phyloP scores from a whole-genome alignment of 1,284 basidiomycete species.

The Papiliotrema flavescens region DNA sequence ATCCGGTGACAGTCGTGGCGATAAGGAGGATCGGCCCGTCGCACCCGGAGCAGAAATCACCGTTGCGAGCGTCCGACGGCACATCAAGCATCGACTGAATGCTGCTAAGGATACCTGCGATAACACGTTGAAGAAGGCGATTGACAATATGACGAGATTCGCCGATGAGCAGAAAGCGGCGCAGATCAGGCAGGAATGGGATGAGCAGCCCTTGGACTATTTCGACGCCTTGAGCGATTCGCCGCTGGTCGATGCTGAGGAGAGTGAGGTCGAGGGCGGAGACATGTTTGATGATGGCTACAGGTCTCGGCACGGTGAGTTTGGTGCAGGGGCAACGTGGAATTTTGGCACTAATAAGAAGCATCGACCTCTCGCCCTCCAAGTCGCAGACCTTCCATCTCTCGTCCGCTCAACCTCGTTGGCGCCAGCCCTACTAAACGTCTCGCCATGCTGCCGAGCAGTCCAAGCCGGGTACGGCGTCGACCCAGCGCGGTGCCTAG shows the following conservation, averaged over 20 bases:
- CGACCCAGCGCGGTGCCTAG: constrained; percentile 39
- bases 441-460: constrained; percentile 27
- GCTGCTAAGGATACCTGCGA: constrained; percentile 94
- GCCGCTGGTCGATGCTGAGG: constrained; percentile 34
- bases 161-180: constrained; percentile 70
- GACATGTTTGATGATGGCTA: constrained; percentile 13
- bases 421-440: constrained; percentile 31
- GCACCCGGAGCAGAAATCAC: constrained; percentile 42
- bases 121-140: constrained; percentile 86
- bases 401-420: constrained; percentile 17
- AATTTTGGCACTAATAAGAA: neutral
- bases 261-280: constrained; percentile 35
- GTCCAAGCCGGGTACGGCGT: constrained; percentile 32
- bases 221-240: constrained; percentile 44
- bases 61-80: constrained; percentile 75
- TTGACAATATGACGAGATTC: constrained; percentile 86
- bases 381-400: constrained; percentile 39
- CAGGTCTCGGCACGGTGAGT: constrained; percentile 24
- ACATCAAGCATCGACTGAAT: constrained; percentile 88
- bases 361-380: constrained; percentile 29
- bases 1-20: constrained; percentile 9
- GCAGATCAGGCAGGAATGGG: neutral
- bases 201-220: constrained; percentile 35
- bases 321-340: neutral
- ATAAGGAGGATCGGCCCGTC: constrained; percentile 25